Evolutionary conservation across 495 filamentous ascomycete genomes (phyloP).

Genomic region (Astrocystis sublimbata): DNA sequence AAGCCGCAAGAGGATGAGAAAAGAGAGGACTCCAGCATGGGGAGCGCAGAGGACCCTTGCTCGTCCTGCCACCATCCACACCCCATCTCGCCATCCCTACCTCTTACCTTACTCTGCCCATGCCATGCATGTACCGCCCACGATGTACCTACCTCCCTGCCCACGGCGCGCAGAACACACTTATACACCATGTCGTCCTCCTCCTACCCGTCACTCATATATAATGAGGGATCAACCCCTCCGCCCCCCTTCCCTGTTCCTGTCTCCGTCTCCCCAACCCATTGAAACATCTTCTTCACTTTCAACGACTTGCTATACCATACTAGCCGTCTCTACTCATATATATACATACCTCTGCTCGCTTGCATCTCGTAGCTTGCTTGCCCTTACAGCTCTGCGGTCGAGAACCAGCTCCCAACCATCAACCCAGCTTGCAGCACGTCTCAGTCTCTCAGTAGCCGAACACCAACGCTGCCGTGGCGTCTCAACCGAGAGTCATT

Average conservation of each 20-base stretch:
- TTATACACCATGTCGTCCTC: slow-evolving; percentile 21
- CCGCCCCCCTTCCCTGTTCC: slow-evolving; percentile 2
- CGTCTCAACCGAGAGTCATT: slow-evolving; percentile 28
- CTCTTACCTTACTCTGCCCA: background rate
- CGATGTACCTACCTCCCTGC: background rate
- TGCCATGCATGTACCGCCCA: too few relatives aligned
- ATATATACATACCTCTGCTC: slow-evolving; percentile 21
- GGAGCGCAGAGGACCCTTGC: too few relatives aligned
- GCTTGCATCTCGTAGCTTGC: slow-evolving; percentile 36
- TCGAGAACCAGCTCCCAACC: slow-evolving; percentile 19
- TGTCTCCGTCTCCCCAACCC: slow-evolving; percentile 12
- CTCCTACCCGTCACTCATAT: slow-evolving; percentile 14
- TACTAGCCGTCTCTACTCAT: background rate
- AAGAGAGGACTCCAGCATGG: too few relatives aligned
- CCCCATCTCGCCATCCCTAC: slow-evolving; percentile 5
- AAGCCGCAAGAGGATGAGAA: too few relatives aligned
- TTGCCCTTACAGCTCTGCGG: background rate
- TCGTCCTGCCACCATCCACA: background rate
- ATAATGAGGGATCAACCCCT: slow-evolving; percentile 17
- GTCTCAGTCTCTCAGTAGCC: too few relatives aligned
- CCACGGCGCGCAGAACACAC: slow-evolving; percentile 14
- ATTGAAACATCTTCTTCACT: slow-evolving; percentile 11
- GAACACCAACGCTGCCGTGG: slow-evolving; percentile 38
- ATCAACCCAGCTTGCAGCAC: slow-evolving; percentile 43
- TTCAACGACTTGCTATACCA: slow-evolving; percentile 11